Conservation (phyloP, 169 alveolate genomes). For the Theileria annulata region DNA sequence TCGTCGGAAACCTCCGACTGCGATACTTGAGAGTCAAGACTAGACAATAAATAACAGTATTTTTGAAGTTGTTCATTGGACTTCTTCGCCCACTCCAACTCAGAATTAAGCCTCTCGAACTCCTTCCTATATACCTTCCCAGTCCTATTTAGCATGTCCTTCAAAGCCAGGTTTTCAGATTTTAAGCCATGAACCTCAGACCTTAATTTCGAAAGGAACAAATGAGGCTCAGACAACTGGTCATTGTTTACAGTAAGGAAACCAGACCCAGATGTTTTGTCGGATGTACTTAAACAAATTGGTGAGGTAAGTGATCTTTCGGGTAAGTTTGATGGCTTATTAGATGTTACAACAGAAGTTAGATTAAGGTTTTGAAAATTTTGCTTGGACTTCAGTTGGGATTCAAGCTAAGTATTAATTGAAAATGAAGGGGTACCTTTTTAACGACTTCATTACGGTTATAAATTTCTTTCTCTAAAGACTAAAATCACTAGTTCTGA, state of each 20-base stretch:
- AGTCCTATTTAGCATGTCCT: conserved; percentile 24
- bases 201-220: background rate
- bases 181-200: background rate
- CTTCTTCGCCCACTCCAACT: conserved; percentile 38
- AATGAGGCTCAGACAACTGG: too few species aligned
- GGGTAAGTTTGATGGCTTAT: background rate
- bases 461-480: background rate
- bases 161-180: conserved; percentile 1
- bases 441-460: background rate
- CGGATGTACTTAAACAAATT: background rate
- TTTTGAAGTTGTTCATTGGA: conserved; percentile 32
- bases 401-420: background rate
- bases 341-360: background rate
- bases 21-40: conserved; percentile 16
- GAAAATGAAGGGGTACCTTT: background rate
- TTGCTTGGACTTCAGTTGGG: background rate
- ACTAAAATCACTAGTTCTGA: background rate
- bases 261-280: background rate
- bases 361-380: background rate
- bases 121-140: conserved; percentile 16
- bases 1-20: conserved; percentile 23
- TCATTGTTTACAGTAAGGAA: background rate
- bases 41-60: conserved; percentile 31
- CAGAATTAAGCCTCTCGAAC: conserved; percentile 12
- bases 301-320: background rate